Evolutionary conservation across 257 asterid species (phyloP), one percentile per base, ranked within the genome.

Genomic region (Solanum commersonii): DNA sequence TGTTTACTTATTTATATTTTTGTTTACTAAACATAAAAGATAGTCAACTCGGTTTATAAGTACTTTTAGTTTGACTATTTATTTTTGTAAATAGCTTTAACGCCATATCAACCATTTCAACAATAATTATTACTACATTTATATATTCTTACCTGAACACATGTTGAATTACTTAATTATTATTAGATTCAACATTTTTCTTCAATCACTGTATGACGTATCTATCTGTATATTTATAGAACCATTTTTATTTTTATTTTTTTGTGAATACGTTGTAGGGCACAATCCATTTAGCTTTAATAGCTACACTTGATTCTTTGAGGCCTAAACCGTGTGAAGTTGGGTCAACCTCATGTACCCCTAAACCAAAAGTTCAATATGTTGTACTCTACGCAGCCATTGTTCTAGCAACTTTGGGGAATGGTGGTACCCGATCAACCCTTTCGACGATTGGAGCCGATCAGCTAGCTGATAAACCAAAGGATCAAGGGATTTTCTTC

Each of bases 401-500:
- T 60, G 79, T 88, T 40, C 84, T 94, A 0, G 90, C 86, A 16
- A 52, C 91, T 3, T 4, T 87, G 0, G 94, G 96, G 1, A 3
- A 18, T 27, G 93, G 94, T 2, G 94, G 94, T 20, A 85, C 93
- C 0, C 87, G 93, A 18, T 91, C 86, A 84, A 90, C 92, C 22
- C 18, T 90, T 6, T 91, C 90, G 15, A 90, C 96, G 13, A 90
- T 92, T 88, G 94, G 95, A 31, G 96, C 96, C 10, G 84, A 91
- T 15, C 94, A 94, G 86, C 74, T 92, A 33, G 38, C 71, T 25
- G 9, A 87, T 2, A 87, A 83, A 11, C 88, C 89, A 34, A 83
- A 81, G 4, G 90, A 91, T 23, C 92, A 89, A n/a, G 86, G 87
- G 1, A 87, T 87, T 52, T 93, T 77, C 37, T 94, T 94, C 59